Conservation (phyloP, 768 basidiomycete species). For the Lactarius sanguifluus region DNA sequence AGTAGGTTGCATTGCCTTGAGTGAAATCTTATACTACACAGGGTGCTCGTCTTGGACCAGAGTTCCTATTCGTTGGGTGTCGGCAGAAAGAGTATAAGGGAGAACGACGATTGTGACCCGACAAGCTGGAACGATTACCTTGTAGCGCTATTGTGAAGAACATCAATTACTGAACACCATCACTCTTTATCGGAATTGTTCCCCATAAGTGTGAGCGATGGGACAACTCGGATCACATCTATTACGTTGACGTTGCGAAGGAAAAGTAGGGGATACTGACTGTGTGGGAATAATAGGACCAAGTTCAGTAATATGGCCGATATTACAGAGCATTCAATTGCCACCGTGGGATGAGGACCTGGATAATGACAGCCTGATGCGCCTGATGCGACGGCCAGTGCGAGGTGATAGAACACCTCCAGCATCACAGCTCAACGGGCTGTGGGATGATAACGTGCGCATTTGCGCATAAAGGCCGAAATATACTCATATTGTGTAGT, state of each 20-base stretch:
- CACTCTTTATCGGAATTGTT: not conserved
- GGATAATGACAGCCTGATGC: not conserved
- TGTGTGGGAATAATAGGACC: not conserved
- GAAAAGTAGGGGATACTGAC: not conserved
- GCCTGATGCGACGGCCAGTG: not conserved
- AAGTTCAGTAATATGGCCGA: not conserved
- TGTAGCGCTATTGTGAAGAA: not conserved
- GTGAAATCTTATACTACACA: not conserved
- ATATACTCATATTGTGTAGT: constrained; percentile 5
- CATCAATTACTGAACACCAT: not conserved
- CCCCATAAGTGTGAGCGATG: not conserved
- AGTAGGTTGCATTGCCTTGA: not conserved
- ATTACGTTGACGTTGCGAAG: not conserved
- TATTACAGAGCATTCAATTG: not conserved
- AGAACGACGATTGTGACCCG: not conserved
- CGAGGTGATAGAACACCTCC: not conserved
- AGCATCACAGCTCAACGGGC: not conserved
- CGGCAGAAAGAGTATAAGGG: not conserved
- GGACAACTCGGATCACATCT: not conserved
- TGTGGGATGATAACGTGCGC: not conserved
- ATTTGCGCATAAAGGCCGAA: not conserved
- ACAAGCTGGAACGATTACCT: not conserved
- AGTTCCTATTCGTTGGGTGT: not conserved
- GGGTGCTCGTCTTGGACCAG: not conserved
- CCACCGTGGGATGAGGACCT: not conserved